Base-by-base conservation (phyloP, 1,284 basidiomycete species). In the Vanrija pseudolonga region DNA sequence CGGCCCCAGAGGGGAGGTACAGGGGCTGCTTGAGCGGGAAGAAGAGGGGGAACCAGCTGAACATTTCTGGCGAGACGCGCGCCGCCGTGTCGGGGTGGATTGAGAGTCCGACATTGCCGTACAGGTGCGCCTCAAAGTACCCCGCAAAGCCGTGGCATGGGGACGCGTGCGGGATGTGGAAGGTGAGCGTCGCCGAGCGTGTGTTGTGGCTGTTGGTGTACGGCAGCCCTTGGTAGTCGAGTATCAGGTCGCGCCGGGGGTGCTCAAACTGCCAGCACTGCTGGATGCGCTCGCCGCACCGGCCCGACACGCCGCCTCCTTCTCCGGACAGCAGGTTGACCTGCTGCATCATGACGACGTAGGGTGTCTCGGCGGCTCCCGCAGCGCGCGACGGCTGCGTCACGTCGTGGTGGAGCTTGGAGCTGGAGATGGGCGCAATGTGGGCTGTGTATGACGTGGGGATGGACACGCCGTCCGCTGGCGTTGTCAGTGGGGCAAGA, bases 191-290 rank as follows among this genome's bases (percentile, higher is more conserved):
- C 0, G 88, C 85, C 1, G 87, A 85, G 20, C 91, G 84, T 15
- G 84, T 83, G 71, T 95, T 95, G 73, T 95, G 91, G 60, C 85
- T 90, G 66, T 95, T 94, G 11, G 89, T 91, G 51, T 86, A 77
- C 14, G 90, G 90, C 32, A 89, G 74, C 2, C 91, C 90, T 74
- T 80, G 79, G 18, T 81, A 75, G 71, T 92, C 85, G 6, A 92
- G 74, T 0, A 89, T 83, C 1, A 86, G 80, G 67, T 93, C 89
- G 49, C 82, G 81, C 56, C 89, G 79, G 1, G 93, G 93, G 78
- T 99, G 96, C 63, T 91, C 91, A 74, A 98, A 99, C 59, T 89
- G 87, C 96, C 96, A 99, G 67, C 93, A 96, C 65, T 93, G 90
- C 74, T 98, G 96, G 28, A 97, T 83, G 64, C 84, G 84, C 6